Conservation (phyloP, 768 basidiomycete species). For the Myochromella boudieri region DNA sequence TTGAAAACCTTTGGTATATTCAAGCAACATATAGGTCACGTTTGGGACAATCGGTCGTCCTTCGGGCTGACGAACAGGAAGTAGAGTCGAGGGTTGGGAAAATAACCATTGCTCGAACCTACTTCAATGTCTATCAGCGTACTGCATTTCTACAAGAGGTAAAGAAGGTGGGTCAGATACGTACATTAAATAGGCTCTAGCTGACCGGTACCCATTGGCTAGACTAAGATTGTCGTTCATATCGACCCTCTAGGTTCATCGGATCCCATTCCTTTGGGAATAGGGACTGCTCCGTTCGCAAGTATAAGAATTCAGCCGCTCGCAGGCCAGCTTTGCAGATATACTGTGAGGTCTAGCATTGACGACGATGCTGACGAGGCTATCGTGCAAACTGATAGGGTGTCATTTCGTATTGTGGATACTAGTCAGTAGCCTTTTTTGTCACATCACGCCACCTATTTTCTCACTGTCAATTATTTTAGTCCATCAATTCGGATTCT, state of each 20-base stretch:
- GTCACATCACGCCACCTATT: slow-evolving; percentile 10
- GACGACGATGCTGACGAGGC: slow-evolving; percentile 78
- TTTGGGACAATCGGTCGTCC: slow-evolving; percentile 69
- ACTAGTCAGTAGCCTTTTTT: no score
- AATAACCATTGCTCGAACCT: slow-evolving; percentile 72
- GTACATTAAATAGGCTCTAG: neutral
- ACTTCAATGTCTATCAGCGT: slow-evolving; percentile 86
- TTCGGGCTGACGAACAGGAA: slow-evolving; percentile 71
- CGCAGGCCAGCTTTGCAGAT: slow-evolving; percentile 80
- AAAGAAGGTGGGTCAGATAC: slow-evolving; percentile 63
- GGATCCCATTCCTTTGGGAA: slow-evolving; percentile 75
- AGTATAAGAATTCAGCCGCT: slow-evolving; percentile 81
- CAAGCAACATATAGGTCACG: slow-evolving; percentile 81
- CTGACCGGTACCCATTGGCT: slow-evolving; percentile 7
- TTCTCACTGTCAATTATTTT: slow-evolving; percentile 9
- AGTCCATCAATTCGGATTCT: slow-evolving; percentile 90
- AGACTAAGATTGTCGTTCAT: slow-evolving; percentile 90
- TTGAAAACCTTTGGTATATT: slow-evolving; percentile 87
- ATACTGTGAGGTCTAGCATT: slow-evolving; percentile 72
- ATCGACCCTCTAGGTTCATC: slow-evolving; percentile 77
- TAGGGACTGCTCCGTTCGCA: slow-evolving; percentile 71
- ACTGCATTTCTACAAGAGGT: slow-evolving; percentile 75
- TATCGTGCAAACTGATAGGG: slow-evolving; percentile 73
- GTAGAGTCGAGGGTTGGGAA: slow-evolving; percentile 67
- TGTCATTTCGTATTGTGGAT: slow-evolving; percentile 75